Conservation (phyloP, 495 filamentous ascomycete species). For the Pyrenula aspistea region DNA sequence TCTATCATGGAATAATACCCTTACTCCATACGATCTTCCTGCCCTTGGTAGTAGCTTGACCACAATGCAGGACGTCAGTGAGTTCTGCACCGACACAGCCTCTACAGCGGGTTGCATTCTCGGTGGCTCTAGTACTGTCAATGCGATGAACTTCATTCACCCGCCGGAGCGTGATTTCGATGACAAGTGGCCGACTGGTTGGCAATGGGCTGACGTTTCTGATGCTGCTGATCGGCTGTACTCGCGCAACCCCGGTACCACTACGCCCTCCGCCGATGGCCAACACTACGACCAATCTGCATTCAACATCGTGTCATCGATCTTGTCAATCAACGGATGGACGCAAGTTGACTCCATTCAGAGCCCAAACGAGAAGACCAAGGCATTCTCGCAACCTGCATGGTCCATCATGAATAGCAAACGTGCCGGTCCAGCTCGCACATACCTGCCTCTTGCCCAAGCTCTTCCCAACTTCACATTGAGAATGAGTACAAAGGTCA, state of each 20-base stretch:
- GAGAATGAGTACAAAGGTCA: constrained; percentile 49
- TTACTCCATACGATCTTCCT: constrained; percentile 72
- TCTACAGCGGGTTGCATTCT: constrained; percentile 70
- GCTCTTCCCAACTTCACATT: constrained; percentile 53
- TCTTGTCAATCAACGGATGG: constrained; percentile 44
- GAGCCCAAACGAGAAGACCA: constrained; percentile 48
- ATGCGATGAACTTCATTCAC: constrained; percentile 51
- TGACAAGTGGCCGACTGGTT: constrained; percentile 55
- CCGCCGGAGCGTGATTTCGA: constrained; percentile 54
- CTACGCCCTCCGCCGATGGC: constrained; percentile 52
- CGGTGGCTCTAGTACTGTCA: constrained; percentile 66
- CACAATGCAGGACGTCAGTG: constrained; percentile 50
- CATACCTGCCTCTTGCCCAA: constrained; percentile 54
- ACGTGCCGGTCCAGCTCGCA: constrained; percentile 55
- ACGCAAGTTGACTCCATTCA: constrained; percentile 43
- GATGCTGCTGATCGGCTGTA: constrained; percentile 45
- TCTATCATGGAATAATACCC: constrained; percentile 16
- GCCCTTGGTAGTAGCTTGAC: constrained; percentile 49
- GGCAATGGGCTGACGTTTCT: constrained; percentile 50
- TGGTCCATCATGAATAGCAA: constrained; percentile 55
- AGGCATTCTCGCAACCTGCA: constrained; percentile 46
- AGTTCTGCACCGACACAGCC: constrained; percentile 57
- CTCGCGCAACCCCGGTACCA: constrained; percentile 53
- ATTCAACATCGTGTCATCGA: constrained; percentile 39
- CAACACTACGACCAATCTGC: constrained; percentile 52